Base-by-base conservation (phyloP, 75 land plant genomes). In the Larix kaempferi region DNA sequence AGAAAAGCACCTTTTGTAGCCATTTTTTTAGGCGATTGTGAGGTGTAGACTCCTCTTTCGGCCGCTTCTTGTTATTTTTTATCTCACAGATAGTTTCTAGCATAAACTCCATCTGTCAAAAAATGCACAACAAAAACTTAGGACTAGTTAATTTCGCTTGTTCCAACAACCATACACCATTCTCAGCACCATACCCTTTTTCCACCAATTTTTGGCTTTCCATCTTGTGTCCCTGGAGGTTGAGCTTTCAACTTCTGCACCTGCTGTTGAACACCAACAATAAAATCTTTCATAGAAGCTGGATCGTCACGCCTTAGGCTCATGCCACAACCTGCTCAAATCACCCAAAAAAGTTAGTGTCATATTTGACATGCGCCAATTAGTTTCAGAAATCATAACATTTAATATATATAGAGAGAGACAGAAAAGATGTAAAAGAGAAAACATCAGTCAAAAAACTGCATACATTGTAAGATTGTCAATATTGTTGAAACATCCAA, bases 21-120 rank as follows among this genome's bases (percentile, higher is more conserved):
- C 99, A 97, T 80, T 95, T 97, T 75, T 88, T 97, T 69, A 97
- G 78, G 19, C 98, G 81, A 22, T 87, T 73, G 74, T 94, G 98
- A 41, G 87, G 94, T 19, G 74, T 62, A 23, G 91, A 67, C 49
- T 95, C 98, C 25, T 92, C 95, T 76, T 88, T 97, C 37, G 87
- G 14, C 35, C 84, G 88, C 87, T 83, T 91, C 81, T 94, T 96
- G 80, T 97, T 95, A 80, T 95, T 92, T 83, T 97, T 97, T 0
- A 97, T 94, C 37, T 95, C 98, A 78, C 89, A 89, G 74, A 97
- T 97, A 44, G 90, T 91, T 76, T 95, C 98, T 57, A 97, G 88
- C 99, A 97, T 94, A 81, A 92, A 95, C 72, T 92, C 91, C 89
- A 97, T 93, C 99, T 97, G 92, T 80, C 57, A 76, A 49, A 73